Evolutionary conservation across 805 yeast genomes (phyloP).

Genomic region (Pichia membranifaciens): DNA sequence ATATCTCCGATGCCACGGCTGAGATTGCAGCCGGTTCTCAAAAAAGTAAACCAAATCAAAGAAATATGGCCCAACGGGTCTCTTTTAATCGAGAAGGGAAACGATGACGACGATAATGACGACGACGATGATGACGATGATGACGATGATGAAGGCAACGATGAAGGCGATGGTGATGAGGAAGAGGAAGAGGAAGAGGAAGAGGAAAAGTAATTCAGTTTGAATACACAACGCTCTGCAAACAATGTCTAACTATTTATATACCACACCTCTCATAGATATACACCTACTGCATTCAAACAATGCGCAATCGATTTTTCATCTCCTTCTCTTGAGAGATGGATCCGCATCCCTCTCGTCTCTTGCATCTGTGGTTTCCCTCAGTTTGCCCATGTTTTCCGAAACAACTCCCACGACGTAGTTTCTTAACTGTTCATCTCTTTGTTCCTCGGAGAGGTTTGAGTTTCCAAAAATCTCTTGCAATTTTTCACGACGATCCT

Average conservation of each 20-base stretch:
- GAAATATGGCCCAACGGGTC: conserved; percentile 37
- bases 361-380: conserved; percentile 10
- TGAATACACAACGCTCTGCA: not conserved
- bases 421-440: conserved; percentile 69
- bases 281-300: not conserved
- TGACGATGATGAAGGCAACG: conserved; percentile 15
- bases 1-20: conserved; percentile 33
- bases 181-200: not conserved
- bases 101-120: conserved; percentile 21
- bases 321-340: conserved; percentile 22
- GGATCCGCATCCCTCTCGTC: conserved; percentile 4
- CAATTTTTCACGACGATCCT: conserved; percentile 55
- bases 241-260: not conserved
- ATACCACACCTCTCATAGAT: not conserved
- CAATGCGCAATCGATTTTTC: conserved; percentile 8
- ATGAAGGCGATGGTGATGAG: conserved; percentile 8
- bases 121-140: conserved; percentile 14
- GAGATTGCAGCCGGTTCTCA: conserved; percentile 22
- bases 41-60: conserved; percentile 21
- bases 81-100: conserved; percentile 26
- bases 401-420: conserved; percentile 63
- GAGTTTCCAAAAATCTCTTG: conserved; percentile 51
- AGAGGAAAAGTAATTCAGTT: not conserved
- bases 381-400: conserved; percentile 29
- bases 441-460: conserved; percentile 56